phyloP scores from a whole-genome alignment of 2,329 filamentous ascomycete species.

The Lasiodiplodia theobromae region DNA sequence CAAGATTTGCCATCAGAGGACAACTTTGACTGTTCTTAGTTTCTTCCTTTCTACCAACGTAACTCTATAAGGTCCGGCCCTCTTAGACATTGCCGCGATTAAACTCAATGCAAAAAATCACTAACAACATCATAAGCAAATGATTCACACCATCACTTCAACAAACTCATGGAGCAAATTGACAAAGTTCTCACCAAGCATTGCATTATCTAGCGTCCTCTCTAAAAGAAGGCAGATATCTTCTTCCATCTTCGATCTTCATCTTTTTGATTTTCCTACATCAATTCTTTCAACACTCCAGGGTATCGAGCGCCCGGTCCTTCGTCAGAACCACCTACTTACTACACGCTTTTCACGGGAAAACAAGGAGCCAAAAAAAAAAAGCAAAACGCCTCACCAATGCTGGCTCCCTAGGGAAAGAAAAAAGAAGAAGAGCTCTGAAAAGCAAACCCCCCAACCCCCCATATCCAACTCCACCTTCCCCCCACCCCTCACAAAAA shows the following conservation, averaged over 20 bases:
- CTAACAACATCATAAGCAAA: too few relatives aligned
- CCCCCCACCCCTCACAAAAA: slow-evolving; percentile 2
- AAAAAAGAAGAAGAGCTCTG: background rate
- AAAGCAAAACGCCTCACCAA: background rate
- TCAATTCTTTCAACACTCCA: slow-evolving; percentile 2
- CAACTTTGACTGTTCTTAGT: too few relatives aligned
- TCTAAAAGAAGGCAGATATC: too few relatives aligned
- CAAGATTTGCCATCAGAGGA: too few relatives aligned
- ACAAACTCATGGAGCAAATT: too few relatives aligned
- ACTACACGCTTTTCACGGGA: background rate
- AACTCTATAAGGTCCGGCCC: too few relatives aligned
- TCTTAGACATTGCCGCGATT: too few relatives aligned
- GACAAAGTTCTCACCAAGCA: too few relatives aligned
- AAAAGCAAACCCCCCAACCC: background rate
- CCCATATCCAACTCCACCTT: background rate
- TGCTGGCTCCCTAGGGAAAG: background rate
- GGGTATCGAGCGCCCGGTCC: slow-evolving; percentile 15
- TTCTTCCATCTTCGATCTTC: background rate
- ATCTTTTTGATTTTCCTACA: background rate
- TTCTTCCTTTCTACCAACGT: too few relatives aligned
- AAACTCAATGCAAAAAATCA: too few relatives aligned
- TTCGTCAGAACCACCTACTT: background rate
- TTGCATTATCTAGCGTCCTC: too few relatives aligned
- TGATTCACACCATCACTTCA: too few relatives aligned
- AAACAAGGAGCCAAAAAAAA: background rate